A percentile compares a stretch with the other conserved stretches of the same genome.
Evolutionary conservation across 768 basidiomycete genomes (phyloP).

Genomic region (Tricholoma terreum): DNA sequence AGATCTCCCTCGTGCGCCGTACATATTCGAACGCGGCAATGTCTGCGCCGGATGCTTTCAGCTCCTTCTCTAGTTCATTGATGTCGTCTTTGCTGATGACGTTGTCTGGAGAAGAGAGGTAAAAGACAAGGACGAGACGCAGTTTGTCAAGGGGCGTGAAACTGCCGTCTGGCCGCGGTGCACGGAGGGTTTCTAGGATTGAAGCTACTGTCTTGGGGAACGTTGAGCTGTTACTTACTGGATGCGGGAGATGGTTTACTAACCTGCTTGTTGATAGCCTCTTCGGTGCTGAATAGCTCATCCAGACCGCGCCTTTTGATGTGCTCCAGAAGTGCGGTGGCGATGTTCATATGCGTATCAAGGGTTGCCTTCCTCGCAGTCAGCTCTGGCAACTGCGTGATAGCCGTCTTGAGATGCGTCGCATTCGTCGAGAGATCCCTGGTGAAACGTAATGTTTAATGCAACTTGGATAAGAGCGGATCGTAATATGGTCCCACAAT

Average conservation of each 20-base stretch:
- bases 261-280: slow-evolving; percentile 84
- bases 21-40: slow-evolving; percentile 88
- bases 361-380: slow-evolving; percentile 95
- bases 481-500: slow-evolving; percentile 51
- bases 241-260: slow-evolving; percentile 8
- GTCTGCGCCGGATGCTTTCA: slow-evolving; percentile 80
- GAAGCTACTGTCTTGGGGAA: slow-evolving; percentile 60
- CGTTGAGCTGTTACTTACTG: not conserved
- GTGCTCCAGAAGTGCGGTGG: slow-evolving; percentile 89
- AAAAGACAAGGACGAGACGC: slow-evolving; percentile 92
- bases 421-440: slow-evolving; percentile 93
- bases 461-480: not conserved
- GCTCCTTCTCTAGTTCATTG: slow-evolving; percentile 80
- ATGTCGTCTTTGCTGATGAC: slow-evolving; percentile 86
- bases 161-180: slow-evolving; percentile 57
- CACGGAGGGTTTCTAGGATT: slow-evolving; percentile 86
- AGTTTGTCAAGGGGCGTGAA: slow-evolving; percentile 84
- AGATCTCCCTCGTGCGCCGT: slow-evolving; percentile 86
- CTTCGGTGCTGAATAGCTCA: slow-evolving; percentile 96
- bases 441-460: slow-evolving; percentile 4
- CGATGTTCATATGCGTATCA: slow-evolving; percentile 99
- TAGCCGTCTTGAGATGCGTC: slow-evolving; percentile 91
- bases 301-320: slow-evolving; percentile 95
- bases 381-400: slow-evolving; percentile 93
- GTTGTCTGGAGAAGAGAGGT: slow-evolving; percentile 81